A percentile compares a stretch with the other conserved stretches of the same genome.
Evolutionary conservation across 306 rosid genomes (phyloP).

Genomic region (Potentilla sterilis): DNA sequence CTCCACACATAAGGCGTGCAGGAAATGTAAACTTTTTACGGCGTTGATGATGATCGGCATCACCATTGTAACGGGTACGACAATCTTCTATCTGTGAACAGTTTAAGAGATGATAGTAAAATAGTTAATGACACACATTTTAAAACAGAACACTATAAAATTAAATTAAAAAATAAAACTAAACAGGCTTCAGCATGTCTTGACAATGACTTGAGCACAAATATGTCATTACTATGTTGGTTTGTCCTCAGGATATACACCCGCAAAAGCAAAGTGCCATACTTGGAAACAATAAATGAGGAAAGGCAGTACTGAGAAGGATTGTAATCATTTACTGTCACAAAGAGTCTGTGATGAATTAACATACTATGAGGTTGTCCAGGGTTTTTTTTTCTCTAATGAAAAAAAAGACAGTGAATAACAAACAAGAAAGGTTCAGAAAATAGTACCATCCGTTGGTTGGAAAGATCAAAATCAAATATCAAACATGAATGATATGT

Average conservation of each 20-base stretch:
- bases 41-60: conserved; percentile 91
- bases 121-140: conserved; percentile 15
- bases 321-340: not conserved
- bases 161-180: no score
- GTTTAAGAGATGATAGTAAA: conserved; percentile 18
- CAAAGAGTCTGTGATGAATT: not conserved
- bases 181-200: not conserved
- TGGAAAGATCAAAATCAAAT: not conserved
- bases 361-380: not conserved
- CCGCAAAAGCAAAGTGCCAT: not conserved
- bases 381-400: not conserved
- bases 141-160: no score
- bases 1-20: conserved; percentile 93
- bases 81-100: conserved; percentile 86
- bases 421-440: not conserved
- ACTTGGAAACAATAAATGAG: not conserved
- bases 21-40: conserved; percentile 91
- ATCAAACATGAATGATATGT: not conserved
- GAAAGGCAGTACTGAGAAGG: not conserved
- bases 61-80: conserved; percentile 94
- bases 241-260: not conserved
- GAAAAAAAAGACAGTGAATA: not conserved
- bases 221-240: not conserved
- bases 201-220: not conserved
- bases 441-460: not conserved